Base-by-base conservation (phyloP, 2,329 filamentous ascomycete genomes). In the Hypoxylon rubiginosum region DNA sequence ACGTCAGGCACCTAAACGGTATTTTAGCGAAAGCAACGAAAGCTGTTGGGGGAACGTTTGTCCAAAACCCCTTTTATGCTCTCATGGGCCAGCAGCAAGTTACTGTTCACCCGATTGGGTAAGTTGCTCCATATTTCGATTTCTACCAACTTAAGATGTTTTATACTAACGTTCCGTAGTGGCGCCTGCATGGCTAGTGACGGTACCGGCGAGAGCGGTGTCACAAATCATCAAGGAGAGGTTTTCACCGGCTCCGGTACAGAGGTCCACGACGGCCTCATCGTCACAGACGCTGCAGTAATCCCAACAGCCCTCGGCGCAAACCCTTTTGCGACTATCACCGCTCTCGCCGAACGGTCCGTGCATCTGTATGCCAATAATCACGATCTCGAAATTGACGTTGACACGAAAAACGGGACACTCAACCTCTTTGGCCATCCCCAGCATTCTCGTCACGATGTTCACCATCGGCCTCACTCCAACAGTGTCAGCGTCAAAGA, bases 311-410 rank as follows among this genome's bases (percentile, higher is more conserved):
- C 90, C 0, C 79, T 92, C 1, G 85, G 89, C 13, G 87, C 88
- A 2, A 92, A 92, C 71, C 90, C 90, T 0, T 84, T 91, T 56
- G 90, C 90, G 1, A 92, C 90, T 0, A 92, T 92, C 68, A 85
- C 89, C 0, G 90, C 90, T 2, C 82, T 92, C 19, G 89, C 90
- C 0, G 90, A 92, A 77, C 82, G 90, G 9, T 86, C 86, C 0
- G 83, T 91, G 6, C 84, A 87, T 55, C 74, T 82, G 5, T 85
- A 85, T 54, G 81, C 83, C 1, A 68, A 77, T 55, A 77, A 78
- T 8, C 72, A 80, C 6, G 71, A 72, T 0, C 79, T 89, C 10
- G 66, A 61, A 5, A 84, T 90, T 55, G 81, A 83, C 62, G 75
- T 78, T 2, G 77, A 82, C n/a, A 43, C 39, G 21, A 78, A 78